Percentiles rank a stretch among this genome's conserved stretches.
Conservation (phyloP, 768 basidiomycete species). For the Mrakia gelida region DNA sequence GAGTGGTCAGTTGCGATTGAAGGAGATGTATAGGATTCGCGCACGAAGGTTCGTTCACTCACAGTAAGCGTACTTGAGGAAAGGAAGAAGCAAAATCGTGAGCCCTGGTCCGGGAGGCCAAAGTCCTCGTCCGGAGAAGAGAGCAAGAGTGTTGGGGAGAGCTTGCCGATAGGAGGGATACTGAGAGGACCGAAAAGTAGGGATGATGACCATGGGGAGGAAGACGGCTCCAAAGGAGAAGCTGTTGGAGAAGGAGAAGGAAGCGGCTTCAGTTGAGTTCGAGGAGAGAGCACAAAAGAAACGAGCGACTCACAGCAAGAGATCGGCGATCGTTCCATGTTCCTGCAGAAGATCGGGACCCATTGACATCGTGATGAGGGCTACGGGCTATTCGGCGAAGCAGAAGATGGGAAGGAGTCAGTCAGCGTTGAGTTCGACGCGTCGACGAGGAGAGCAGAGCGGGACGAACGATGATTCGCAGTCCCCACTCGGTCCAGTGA, state of each 20-base stretch:
- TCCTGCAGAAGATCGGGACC: neutral
- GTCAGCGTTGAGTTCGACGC: neutral
- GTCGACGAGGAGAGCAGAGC: neutral
- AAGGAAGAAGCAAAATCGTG: neutral
- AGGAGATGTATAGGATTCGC: neutral
- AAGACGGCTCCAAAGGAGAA: conserved; percentile 3
- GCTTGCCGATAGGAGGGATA: neutral
- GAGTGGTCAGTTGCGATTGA: neutral
- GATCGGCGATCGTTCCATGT: neutral
- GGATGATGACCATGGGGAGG: conserved; percentile 1
- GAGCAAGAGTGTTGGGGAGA: neutral
- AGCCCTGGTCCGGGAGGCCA: neutral
- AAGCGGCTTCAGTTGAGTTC: neutral
- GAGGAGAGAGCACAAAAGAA: neutral
- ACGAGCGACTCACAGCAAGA: neutral
- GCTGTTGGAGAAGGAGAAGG: neutral
- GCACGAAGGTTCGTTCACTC: neutral
- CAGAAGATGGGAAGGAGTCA: neutral
- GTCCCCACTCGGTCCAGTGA: neutral
- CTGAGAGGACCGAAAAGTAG: neutral
- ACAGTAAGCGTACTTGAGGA: neutral
- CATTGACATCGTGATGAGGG: neutral
- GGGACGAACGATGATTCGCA: neutral
- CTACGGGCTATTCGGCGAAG: neutral
- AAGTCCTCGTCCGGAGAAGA: neutral